phyloP scores from a whole-genome alignment of 2,329 filamentous ascomycete species.

The Epichloe elymi region DNA sequence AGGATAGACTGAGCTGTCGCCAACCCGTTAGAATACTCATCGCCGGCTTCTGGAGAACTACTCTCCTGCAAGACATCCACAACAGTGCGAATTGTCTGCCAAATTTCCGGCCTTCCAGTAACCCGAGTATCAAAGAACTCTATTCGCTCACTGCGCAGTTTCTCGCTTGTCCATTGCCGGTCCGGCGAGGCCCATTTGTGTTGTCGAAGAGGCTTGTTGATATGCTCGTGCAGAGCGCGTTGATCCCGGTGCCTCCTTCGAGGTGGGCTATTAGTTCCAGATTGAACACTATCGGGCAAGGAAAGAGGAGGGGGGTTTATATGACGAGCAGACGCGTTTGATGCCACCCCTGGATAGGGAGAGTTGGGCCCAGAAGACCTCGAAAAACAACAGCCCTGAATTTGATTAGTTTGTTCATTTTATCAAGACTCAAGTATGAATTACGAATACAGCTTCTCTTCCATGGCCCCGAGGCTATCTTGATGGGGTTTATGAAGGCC shows the following conservation, averaged over 20 bases:
- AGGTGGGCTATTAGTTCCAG: slow-evolving; percentile 9
- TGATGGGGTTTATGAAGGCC: background rate
- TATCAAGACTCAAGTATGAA: background rate
- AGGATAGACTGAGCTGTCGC: slow-evolving; percentile 69
- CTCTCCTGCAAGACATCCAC: slow-evolving; percentile 54
- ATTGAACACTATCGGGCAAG: slow-evolving; percentile 17
- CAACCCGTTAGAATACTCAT: slow-evolving; percentile 29
- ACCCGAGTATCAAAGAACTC: slow-evolving; percentile 90
- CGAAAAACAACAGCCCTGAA: slow-evolving; percentile 48
- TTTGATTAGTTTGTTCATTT: background rate
- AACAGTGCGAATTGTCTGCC: slow-evolving; percentile 59
- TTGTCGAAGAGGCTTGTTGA: slow-evolving; percentile 53
- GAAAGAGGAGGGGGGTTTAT: slow-evolving; percentile 32
- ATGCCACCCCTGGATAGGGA: slow-evolving; percentile 36
- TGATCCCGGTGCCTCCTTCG: slow-evolving; percentile 23
- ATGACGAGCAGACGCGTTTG: slow-evolving; percentile 38
- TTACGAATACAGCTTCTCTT: background rate
- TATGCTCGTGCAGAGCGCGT: slow-evolving; percentile 45
- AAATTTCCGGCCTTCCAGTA: slow-evolving; percentile 63
- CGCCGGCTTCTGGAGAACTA: slow-evolving; percentile 24
- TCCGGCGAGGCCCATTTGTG: slow-evolving; percentile 53
- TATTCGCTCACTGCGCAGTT: slow-evolving; percentile 56
- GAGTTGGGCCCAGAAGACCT: slow-evolving; percentile 37
- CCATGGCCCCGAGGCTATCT: background rate
- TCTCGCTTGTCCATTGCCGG: slow-evolving; percentile 54